Conservation (phyloP, 805 yeast species). For the Ogataea angusta region DNA sequence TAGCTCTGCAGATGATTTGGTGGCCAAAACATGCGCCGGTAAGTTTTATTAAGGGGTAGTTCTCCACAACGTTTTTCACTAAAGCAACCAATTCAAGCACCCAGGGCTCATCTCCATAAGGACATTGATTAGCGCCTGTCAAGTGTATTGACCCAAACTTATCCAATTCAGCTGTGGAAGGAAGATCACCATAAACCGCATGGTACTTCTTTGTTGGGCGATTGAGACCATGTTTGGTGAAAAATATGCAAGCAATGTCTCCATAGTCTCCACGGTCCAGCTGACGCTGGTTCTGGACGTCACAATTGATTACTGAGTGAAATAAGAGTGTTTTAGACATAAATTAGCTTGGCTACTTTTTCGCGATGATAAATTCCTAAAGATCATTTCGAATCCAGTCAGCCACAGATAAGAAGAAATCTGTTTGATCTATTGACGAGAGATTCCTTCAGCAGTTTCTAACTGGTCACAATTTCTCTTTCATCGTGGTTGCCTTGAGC, state of each 20-base stretch:
- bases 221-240: slow-evolving; percentile 9
- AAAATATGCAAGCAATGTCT: slow-evolving; percentile 9
- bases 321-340: background rate
- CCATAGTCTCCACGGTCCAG: slow-evolving; percentile 7
- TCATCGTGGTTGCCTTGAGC: background rate
- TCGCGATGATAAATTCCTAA: background rate
- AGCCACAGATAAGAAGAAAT: too few species aligned
- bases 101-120: slow-evolving; percentile 43
- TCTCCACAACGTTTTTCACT: slow-evolving; percentile 20
- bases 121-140: slow-evolving; percentile 52
- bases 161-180: slow-evolving; percentile 25
- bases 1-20: slow-evolving; percentile 65
- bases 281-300: slow-evolving; percentile 2
- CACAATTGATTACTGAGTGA: slow-evolving; percentile 13
- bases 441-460: too few species aligned
- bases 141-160: slow-evolving; percentile 42
- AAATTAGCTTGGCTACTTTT: slow-evolving; percentile 21
- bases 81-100: slow-evolving; percentile 38
- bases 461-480: background rate
- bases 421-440: too few species aligned
- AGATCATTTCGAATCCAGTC: too few species aligned
- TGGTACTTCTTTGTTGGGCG: slow-evolving; percentile 13
- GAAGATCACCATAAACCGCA: slow-evolving; percentile 12
- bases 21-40: slow-evolving; percentile 88
- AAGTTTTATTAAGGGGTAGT: slow-evolving; percentile 38